phyloP scores from a whole-genome alignment of 1,284 basidiomycete genomes.

The Leccinum solheimii region DNA sequence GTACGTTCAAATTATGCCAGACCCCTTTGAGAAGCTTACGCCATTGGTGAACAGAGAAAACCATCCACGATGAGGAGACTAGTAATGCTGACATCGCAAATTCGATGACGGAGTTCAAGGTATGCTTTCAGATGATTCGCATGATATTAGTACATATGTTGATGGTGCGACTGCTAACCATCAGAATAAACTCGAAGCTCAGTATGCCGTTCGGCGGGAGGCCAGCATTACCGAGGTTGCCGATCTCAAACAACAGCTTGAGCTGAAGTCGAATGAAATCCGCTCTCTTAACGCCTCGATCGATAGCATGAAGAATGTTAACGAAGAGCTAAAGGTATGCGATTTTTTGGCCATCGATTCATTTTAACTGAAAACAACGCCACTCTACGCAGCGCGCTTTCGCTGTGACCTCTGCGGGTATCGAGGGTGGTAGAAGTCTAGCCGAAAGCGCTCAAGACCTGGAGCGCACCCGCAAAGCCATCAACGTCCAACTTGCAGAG shows the following conservation, averaged over 20 bases:
- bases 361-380: constrained; percentile 10
- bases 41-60: constrained; percentile 62
- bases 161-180: constrained; percentile 14
- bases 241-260: constrained; percentile 92
- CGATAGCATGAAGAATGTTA: constrained; percentile 93
- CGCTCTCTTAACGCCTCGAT: constrained; percentile 83
- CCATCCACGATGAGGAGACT: constrained; percentile 79
- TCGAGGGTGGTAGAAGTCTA: constrained; percentile 94
- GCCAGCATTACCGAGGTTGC: constrained; percentile 83
- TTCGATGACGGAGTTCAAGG: constrained; percentile 89
- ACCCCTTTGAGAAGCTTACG: constrained; percentile 15
- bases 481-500: constrained; percentile 95
- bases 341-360: neutral
- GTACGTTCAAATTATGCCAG: constrained; percentile 43
- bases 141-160: constrained; percentile 7
- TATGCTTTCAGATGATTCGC: constrained; percentile 36
- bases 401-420: constrained; percentile 93
- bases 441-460: constrained; percentile 97
- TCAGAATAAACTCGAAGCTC: constrained; percentile 90
- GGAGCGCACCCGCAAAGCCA: constrained; percentile 94
- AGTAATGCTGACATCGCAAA: constrained; percentile 79
- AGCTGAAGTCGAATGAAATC: constrained; percentile 84
- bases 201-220: constrained; percentile 91
- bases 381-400: constrained; percentile 78
- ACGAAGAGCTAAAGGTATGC: constrained; percentile 93